Evolutionary conservation across 768 basidiomycete species (phyloP).

Genomic region (Tylopilus sp.): DNA sequence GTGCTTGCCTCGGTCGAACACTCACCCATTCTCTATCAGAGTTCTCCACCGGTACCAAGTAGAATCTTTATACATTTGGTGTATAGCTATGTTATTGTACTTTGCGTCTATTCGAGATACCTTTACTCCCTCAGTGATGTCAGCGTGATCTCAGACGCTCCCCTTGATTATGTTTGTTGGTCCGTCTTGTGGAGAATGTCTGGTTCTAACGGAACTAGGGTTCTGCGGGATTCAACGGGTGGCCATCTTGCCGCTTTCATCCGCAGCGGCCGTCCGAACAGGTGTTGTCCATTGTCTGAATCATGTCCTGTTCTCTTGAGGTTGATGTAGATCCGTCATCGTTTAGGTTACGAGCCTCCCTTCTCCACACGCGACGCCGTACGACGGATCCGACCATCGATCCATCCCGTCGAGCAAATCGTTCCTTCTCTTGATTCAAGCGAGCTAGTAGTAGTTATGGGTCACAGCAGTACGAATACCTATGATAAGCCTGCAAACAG

Average conservation of each 20-base stretch:
- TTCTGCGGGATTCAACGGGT: neutral
- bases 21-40: conserved; percentile 33
- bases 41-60: conserved; percentile 61
- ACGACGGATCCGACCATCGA: too few relatives aligned
- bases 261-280: neutral
- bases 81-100: conserved; percentile 36
- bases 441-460: too few relatives aligned
- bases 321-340: too few relatives aligned
- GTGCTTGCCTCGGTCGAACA: neutral
- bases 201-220: too few relatives aligned
- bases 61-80: conserved; percentile 26
- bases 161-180: neutral
- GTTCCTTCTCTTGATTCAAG: neutral
- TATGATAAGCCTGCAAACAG: too few relatives aligned
- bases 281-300: too few relatives aligned
- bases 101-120: conserved; percentile 29
- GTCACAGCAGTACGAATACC: too few relatives aligned
- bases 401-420: too few relatives aligned
- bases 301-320: too few relatives aligned
- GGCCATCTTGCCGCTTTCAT: neutral
- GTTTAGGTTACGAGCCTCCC: too few relatives aligned
- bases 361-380: too few relatives aligned
- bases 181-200: neutral
- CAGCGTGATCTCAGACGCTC: neutral
- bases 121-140: conserved; percentile 9